Conservation (phyloP, 495 filamentous ascomycete genomes). For the Penicillium samsonianum region DNA sequence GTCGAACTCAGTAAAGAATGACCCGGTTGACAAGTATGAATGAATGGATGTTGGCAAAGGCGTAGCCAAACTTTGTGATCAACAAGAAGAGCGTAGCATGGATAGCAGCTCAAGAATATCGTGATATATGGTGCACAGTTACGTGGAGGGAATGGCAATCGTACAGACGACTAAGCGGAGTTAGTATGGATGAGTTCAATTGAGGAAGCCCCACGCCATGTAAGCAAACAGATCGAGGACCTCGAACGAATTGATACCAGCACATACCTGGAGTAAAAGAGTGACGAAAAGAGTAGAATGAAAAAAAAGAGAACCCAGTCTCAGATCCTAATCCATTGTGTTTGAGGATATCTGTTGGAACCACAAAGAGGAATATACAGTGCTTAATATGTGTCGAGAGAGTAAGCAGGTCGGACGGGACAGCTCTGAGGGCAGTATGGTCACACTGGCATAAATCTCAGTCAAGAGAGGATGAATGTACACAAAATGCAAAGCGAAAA, state of each 20-base stretch:
- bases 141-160: constrained; percentile 1
- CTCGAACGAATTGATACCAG: neutral
- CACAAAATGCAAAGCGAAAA: neutral
- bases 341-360: constrained; percentile 12
- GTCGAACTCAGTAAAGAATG: constrained; percentile 12
- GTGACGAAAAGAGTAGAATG: constrained; percentile 11
- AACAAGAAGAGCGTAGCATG: constrained; percentile 16
- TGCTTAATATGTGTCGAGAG: constrained; percentile 14
- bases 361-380: neutral
- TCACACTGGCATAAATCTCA: constrained; percentile 1
- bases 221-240: neutral
- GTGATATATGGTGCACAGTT: neutral
- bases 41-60: constrained; percentile 20
- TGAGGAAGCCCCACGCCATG: neutral
- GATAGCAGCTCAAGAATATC: neutral
- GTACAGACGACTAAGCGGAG: neutral
- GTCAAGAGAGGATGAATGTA: neutral
- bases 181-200: constrained; percentile 5
- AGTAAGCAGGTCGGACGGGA: constrained; percentile 10
- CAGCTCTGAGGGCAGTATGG: neutral
- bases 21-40: constrained; percentile 11
- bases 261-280: constrained; percentile 25
- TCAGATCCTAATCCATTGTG: constrained; percentile 25
- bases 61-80: constrained; percentile 9
- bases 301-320: constrained; percentile 5